Evolutionary conservation across 495 filamentous ascomycete genomes (phyloP), one percentile per base, ranked within the genome.

Genomic region (Neurospora terricola): DNA sequence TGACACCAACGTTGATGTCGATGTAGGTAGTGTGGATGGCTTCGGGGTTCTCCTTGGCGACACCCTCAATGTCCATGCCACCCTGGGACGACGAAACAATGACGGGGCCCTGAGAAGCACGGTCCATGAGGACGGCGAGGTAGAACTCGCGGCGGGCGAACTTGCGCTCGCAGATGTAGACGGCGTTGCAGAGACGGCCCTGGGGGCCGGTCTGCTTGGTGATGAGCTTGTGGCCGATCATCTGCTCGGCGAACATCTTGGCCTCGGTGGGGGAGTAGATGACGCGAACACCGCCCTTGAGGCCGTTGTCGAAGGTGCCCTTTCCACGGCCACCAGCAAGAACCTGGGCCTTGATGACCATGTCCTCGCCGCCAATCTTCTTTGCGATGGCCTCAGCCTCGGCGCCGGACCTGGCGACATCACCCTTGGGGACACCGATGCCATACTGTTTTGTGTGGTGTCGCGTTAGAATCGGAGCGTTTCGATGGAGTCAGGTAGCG

Each of bases 281-380:
- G 79, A 99, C 93, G 76, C 96, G 90, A 76, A 99, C 96, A 85
- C 96, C 96, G 81, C 96, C 96, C 88, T 99, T 99, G 80, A 98
- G 90, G 75, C 96, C 96, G 84, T 98, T 99, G 84, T 97, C 94
- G 81, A 99, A 99, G 73, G 88, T 90, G 76, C 96, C 96, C 87
- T 99, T 99, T 79, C 96, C 96, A 85, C 96, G 91, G 72, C 96
- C 96, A 83, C 96, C 96, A 79, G 96, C 96, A 59, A 99, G 90
- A 69, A 99, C 96, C 87, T 99, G 96, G 72, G 96, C 96, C 89
- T 99, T 99, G 88, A 99, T 98, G 75, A 99, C 96, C 91, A 98
- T 93, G 81, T 99, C 96, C 80, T 97, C 96, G 77, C 91, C 92
- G 77, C 91, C 93, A 80, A 99, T 93, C 72, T 90, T 85, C 85